Conservation (phyloP, 1,139 yeast species). For the Lodderomyces orthopsilosis region DNA sequence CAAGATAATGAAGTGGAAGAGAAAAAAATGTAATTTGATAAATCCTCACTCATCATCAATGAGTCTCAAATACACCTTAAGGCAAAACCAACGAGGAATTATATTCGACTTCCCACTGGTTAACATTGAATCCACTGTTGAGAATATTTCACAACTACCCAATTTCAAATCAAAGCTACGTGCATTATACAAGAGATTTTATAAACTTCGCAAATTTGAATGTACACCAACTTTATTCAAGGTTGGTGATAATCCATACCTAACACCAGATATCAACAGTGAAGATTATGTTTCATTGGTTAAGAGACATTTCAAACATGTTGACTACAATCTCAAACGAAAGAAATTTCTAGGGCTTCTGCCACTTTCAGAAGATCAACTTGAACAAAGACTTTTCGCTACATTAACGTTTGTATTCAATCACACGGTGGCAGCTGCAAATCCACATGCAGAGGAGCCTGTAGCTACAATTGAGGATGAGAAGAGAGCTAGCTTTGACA, state of each 20-base stretch:
- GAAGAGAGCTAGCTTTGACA: constrained; percentile 16
- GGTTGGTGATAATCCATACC: constrained; percentile 9
- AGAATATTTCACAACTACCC: constrained; percentile 14
- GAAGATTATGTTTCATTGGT: constrained; percentile 10
- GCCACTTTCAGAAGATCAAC: constrained; percentile 14
- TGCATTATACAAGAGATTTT: constrained; percentile 32
- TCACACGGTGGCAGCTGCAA: constrained; percentile 27
- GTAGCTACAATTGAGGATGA: constrained; percentile 24
- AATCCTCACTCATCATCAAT: background rate
- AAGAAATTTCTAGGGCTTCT: constrained; percentile 13
- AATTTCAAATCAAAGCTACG: constrained; percentile 15
- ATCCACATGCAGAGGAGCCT: constrained; percentile 14
- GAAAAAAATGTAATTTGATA: background rate
- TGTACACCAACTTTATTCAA: constrained; percentile 10
- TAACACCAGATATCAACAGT: constrained; percentile 9
- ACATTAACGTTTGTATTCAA: constrained; percentile 41
- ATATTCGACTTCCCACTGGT: constrained; percentile 11
- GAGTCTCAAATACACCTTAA: constrained; percentile 7
- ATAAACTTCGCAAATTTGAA: constrained; percentile 28
- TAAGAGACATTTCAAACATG: constrained; percentile 25
- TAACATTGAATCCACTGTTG: constrained; percentile 9
- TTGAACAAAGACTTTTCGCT: constrained; percentile 27
- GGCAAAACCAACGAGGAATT: constrained; percentile 10
- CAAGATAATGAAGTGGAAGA: background rate
- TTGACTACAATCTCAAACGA: constrained; percentile 21